Evolutionary conservation across 495 filamentous ascomycete species (phyloP).

Genomic region (Evansstolkia leycettana): DNA sequence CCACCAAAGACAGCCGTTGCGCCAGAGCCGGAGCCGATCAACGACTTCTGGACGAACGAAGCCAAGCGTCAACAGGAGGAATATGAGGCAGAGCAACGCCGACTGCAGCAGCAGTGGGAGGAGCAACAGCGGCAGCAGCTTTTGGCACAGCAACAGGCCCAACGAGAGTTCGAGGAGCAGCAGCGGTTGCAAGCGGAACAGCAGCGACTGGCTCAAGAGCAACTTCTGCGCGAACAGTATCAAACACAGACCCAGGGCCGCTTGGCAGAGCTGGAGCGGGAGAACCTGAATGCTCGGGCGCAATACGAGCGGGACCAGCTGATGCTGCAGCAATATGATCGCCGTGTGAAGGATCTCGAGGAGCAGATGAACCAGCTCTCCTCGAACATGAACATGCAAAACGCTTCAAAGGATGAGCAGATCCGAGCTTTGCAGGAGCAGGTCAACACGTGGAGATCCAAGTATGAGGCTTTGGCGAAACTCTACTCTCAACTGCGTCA

Average conservation of each 20-base stretch:
- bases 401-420: slow-evolving; percentile 82
- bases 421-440: slow-evolving; percentile 87
- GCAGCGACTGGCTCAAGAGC: slow-evolving; percentile 80
- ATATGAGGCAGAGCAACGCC: slow-evolving; percentile 84
- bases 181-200: slow-evolving; percentile 81
- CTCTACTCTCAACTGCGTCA: slow-evolving; percentile 91
- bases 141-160: slow-evolving; percentile 65
- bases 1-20: slow-evolving; percentile 51
- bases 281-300: slow-evolving; percentile 85
- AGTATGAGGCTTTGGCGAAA: slow-evolving; percentile 94
- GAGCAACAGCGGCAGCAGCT: slow-evolving; percentile 68
- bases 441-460: slow-evolving; percentile 90
- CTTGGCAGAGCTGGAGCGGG: slow-evolving; percentile 84
- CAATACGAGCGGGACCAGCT: slow-evolving; percentile 96
- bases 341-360: slow-evolving; percentile 84
- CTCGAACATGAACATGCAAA: slow-evolving; percentile 73
- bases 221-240: slow-evolving; percentile 74
- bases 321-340: slow-evolving; percentile 93
- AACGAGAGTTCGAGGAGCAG: slow-evolving; percentile 90
- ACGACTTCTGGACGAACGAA: slow-evolving; percentile 95
- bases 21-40: slow-evolving; percentile 91
- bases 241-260: slow-evolving; percentile 86
- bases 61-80: slow-evolving; percentile 82
- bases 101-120: slow-evolving; percentile 71
- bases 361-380: slow-evolving; percentile 73